Evolutionary conservation across 73 alveolate species (phyloP), one percentile per base, ranked within the genome.

Genomic region (Tetrahymena thermophila): DNA sequence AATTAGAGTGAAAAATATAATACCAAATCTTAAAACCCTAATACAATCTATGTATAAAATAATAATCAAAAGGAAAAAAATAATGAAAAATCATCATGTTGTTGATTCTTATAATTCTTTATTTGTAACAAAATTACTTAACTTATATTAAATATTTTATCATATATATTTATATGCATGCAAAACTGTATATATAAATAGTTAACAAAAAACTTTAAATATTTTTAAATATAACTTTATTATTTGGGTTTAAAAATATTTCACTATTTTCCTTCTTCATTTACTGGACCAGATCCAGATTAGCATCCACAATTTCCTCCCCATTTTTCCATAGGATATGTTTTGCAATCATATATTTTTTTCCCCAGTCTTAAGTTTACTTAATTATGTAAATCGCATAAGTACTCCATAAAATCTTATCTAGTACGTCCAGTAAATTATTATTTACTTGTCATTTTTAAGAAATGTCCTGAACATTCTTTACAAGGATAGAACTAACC

Each of bases 401-500:
- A 34, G 55, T 95, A 95, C 40, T 95, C 43, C 97, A 95, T 95
- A 56, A 95, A 95, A 85, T 95, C 97, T 0, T 71, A 94, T 95
- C 95, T 95, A 10, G 95, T 71, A 35, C 43, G 93, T 3, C 95
- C 97, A 21, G 44, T 40, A 50, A 34, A 94, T 10, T 93, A 71
- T 16, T 71, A 5, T 17, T 17, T 35, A 83, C 71, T 31, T 1
- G 94, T 85, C 95, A 95, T 95, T 38, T 85, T 85, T 95, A 95
- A 56, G 93, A 95, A 95, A 55, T 95, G 96, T 25, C 95, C 95
- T 50, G 97, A 85, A 58, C 97, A 95, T 40, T 85, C 95, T 34
- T 95, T 95, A 31, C 97, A 95, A 71, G 97, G 97, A 95, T 50
- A 95, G 35, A 95, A 95, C 93, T 95, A 58, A n/a, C 95, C 95